Conservation (phyloP, 305 asterid species). For the Fraxinus paxiana region DNA sequence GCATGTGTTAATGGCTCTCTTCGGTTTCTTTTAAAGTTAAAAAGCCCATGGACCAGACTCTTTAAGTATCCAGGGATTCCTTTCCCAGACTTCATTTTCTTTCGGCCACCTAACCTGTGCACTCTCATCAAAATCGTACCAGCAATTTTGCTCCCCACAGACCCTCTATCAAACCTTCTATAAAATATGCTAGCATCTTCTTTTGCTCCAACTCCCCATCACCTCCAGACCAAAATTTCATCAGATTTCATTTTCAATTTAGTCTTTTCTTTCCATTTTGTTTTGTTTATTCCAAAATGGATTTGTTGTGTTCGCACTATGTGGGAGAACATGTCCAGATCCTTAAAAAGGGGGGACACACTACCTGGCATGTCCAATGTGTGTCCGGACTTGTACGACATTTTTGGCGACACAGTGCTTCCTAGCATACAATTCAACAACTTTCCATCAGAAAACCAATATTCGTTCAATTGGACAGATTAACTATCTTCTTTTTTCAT, state of each 20-base stretch:
- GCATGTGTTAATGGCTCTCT: neutral
- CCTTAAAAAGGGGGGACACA: neutral
- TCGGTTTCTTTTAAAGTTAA: neutral
- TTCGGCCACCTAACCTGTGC: neutral
- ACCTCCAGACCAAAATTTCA: neutral
- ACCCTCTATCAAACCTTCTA: neutral
- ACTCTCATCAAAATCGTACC: neutral
- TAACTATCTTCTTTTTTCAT: neutral
- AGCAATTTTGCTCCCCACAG: neutral
- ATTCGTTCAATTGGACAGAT: neutral
- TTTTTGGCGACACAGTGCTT: neutral
- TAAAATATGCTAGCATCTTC: neutral
- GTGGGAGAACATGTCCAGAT: neutral
- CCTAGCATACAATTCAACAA: neutral
- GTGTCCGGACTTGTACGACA: neutral
- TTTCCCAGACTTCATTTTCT: neutral
- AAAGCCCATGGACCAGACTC: neutral
- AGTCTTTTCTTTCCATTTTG: neutral
- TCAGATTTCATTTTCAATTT: neutral
- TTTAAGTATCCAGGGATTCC: neutral
- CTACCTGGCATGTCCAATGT: neutral
- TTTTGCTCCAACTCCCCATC: neutral
- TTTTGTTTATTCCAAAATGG: neutral
- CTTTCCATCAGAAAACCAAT: constrained; percentile 1
- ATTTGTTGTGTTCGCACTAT: neutral